A percentile compares a stretch with the other conserved stretches of the same genome.
phyloP scores from a whole-genome alignment of 805 yeast species.

The Clavispora santaluciae region DNA sequence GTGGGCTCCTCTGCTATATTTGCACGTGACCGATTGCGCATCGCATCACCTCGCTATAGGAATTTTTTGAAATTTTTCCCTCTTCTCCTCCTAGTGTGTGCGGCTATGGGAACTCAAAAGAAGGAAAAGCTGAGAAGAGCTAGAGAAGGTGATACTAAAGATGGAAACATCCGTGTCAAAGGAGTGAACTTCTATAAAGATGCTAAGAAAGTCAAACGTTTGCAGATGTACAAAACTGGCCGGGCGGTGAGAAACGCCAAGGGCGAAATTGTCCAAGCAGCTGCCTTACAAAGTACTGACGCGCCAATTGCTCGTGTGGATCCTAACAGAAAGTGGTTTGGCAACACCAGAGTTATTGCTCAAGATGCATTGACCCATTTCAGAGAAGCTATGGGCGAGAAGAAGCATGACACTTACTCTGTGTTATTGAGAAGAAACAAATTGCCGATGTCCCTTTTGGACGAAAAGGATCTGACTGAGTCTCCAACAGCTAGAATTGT shows the following conservation, averaged over 20 bases:
- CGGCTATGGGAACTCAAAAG: slow-evolving; percentile 82
- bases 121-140: slow-evolving; percentile 85
- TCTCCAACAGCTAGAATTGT: slow-evolving; percentile 76
- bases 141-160: slow-evolving; percentile 76
- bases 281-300: slow-evolving; percentile 80
- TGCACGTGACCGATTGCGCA: slow-evolving; percentile 4
- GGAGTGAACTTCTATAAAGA: slow-evolving; percentile 97
- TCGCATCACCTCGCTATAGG: slow-evolving; percentile 1
- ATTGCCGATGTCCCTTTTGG: slow-evolving; percentile 90
- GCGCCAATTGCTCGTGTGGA: slow-evolving; percentile 90
- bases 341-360: slow-evolving; percentile 94
- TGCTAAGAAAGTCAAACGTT: slow-evolving; percentile 84
- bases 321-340: slow-evolving; percentile 97
- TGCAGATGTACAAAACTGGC: slow-evolving; percentile 92
- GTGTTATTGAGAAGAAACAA: slow-evolving; percentile 84
- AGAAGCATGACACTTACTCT: slow-evolving; percentile 75
- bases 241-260: slow-evolving; percentile 78
- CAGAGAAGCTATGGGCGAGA: slow-evolving; percentile 88
- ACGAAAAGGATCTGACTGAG: slow-evolving; percentile 74
- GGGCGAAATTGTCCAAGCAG: slow-evolving; percentile 85
- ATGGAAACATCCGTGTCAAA: slow-evolving; percentile 88
- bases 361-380: slow-evolving; percentile 94
- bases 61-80: slow-evolving; percentile 1
- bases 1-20: too few relatives aligned
- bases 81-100: background rate